Evolutionary conservation across 1,284 basidiomycete species (phyloP), one percentile per base, ranked within the genome.

Genomic region (Leccinum fuscescens): DNA sequence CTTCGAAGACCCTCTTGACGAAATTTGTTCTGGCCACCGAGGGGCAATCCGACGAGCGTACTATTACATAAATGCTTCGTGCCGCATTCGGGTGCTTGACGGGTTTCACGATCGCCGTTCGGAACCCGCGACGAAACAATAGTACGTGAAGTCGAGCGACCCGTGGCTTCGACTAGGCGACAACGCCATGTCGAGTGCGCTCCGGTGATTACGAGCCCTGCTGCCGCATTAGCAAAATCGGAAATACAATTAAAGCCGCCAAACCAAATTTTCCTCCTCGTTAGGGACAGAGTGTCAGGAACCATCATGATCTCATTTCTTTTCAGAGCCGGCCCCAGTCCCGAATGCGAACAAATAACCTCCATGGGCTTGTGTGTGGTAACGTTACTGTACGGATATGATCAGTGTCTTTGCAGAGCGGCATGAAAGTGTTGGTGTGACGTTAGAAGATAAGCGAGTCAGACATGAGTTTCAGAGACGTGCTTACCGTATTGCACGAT

Each of bases 381-480:
- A 49, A 49, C 22, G 48, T 49, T 14, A 49, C 46, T 48, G 42
- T 17, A 44, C 17, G 22, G 48, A 20, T 24, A 20, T 24, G 22
- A 14, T 22, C 14, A 39, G 20, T 52, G 31, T 52, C 51, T 33
- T 52, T 52, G 51, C n/a, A 33, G 51, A 42, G 39, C 17, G 29
- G n/a, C 22, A 14, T 17, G 44, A 54, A 54, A 44, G 54, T 24
- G 35, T 24, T 53, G 46, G 20, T 68, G 56, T 68, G 56, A 71
- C 67, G 67, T 64, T 58, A 54, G 8, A 2, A 5, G 44, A 20
- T 24, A 71, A 59, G 57, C 67, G 69, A 60, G 54, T 44, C 42
- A 44, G 42, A 56, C 53, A 29, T 44, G 66, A 33, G 59, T 58
- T 59, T 54, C 58, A 58, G 37, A 50, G 58, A 51, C 53, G 11